Conservation (phyloP, 768 basidiomycete species). For the Podaxis rugospora region DNA sequence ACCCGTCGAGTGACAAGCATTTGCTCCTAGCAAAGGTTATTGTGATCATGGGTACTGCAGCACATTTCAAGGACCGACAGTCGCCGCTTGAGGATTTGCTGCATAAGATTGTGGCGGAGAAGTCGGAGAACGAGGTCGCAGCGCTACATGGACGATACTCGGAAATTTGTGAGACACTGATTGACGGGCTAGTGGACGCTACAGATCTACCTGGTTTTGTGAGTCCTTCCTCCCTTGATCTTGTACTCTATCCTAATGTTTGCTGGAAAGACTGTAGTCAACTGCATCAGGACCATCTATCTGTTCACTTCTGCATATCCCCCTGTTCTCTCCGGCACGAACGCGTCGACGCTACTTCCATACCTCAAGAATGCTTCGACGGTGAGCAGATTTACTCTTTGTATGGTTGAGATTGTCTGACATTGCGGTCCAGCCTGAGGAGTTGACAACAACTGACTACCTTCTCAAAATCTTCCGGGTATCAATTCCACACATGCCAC, state of each 20-base stretch:
- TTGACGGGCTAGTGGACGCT: slow-evolving; percentile 87
- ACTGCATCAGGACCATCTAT: slow-evolving; percentile 82
- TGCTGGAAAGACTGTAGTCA: slow-evolving; percentile 61
- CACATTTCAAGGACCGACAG: slow-evolving; percentile 78
- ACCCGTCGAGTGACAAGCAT: slow-evolving; percentile 42
- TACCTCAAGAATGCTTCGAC: slow-evolving; percentile 83
- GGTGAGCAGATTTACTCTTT: slow-evolving; percentile 37
- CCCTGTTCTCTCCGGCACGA: slow-evolving; percentile 73
- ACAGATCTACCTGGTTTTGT: slow-evolving; percentile 76
- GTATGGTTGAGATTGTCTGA: neutral
- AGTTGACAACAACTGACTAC: slow-evolving; percentile 80
- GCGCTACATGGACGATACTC: slow-evolving; percentile 64
- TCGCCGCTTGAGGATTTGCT: slow-evolving; percentile 82
- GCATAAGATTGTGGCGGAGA: slow-evolving; percentile 75
- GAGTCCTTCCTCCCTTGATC: slow-evolving; percentile 2
- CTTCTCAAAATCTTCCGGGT: slow-evolving; percentile 84
- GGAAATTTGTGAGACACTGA: slow-evolving; percentile 80
- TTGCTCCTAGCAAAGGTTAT: slow-evolving; percentile 61
- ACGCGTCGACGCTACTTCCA: slow-evolving; percentile 82
- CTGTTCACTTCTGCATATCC: slow-evolving; percentile 82
- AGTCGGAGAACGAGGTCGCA: slow-evolving; percentile 51
- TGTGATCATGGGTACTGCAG: slow-evolving; percentile 83
- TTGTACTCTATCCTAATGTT: neutral
- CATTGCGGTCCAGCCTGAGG: slow-evolving; percentile 56
- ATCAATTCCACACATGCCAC: slow-evolving; percentile 85